Evolutionary conservation across 345 rosid genomes (phyloP).

Genomic region (Theobroma cacao): DNA sequence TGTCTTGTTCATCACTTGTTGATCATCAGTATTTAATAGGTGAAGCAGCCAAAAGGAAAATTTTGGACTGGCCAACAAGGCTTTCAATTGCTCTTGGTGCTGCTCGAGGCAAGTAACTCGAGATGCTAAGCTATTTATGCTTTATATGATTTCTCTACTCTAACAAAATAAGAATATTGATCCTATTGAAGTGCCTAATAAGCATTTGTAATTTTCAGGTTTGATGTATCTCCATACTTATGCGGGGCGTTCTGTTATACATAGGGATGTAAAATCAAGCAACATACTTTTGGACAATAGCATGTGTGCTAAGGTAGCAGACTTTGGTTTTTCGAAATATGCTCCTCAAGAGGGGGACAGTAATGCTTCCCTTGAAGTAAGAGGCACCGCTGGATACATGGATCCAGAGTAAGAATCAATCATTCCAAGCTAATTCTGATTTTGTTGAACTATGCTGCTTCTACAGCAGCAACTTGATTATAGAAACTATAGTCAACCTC

Average conservation of each 20-base stretch:
- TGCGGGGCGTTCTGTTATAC: conserved; percentile 38
- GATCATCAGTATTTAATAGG: conserved; percentile 35
- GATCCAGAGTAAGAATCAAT: conserved; percentile 66
- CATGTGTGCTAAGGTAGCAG: conserved; percentile 72
- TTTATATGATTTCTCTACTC: neutral
- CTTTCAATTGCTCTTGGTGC: conserved; percentile 69
- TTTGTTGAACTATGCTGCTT: neutral
- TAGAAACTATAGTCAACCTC: neutral
- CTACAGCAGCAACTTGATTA: neutral
- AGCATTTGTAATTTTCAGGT: conserved; percentile 32
- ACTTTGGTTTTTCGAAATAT: conserved; percentile 73
- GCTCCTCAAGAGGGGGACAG: conserved; percentile 80
- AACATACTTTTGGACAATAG: conserved; percentile 69
- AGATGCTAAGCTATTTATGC: neutral
- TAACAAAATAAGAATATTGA: conserved; percentile 1
- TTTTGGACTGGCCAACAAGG: conserved; percentile 71
- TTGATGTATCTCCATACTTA: conserved; percentile 43
- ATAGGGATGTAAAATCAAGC: conserved; percentile 75
- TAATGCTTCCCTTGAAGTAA: conserved; percentile 63
- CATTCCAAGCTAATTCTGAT: neutral
- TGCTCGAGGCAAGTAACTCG: conserved; percentile 53
- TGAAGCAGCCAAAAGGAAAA: conserved; percentile 61
- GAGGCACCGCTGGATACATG: conserved; percentile 76
- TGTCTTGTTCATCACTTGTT: neutral
- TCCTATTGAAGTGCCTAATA: neutral